Base-by-base conservation (phyloP, 441 rosid species). In the Rhodomyrtus psidioides region DNA sequence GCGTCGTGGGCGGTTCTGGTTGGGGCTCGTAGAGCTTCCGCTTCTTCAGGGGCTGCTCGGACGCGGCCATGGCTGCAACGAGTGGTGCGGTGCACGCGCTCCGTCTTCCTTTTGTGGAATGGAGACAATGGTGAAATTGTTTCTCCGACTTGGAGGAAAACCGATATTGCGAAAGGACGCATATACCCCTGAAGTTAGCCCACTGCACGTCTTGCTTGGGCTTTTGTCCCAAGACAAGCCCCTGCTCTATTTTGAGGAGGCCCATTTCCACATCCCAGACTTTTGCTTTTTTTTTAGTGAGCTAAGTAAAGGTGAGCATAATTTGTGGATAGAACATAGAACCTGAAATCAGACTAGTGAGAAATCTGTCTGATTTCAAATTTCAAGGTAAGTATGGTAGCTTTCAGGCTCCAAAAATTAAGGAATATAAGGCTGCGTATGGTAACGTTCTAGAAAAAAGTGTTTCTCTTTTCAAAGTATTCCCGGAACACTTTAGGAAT, bases 21-120 rank as follows among this genome's bases (percentile, higher is more conserved):
- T 28, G 84, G 39, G 84, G 84, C 87, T 89, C 91, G 90, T 85
- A 88, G 55, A 90, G 91, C 89, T 76, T 88, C 57, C 92, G 89
- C 89, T 91, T 91, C 91, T 91, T 91, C 65, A 89, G 89, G 23
- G 92, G 92, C 81, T 91, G 96, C 90, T 93, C 95, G 65, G 94
- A 90, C 85, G 96, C 89, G 86, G 94, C 92, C 98, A 94, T 96
- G 91, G 89, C 86, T 30, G 84, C 60, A 54, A 62, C 57, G 39
- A 58, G 81, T 82, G 55, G 46, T 86, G 81, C 74, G 51, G 56
- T 26, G 24, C 82, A 53, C 88, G 84, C 62, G 82, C 51, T 30
- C 27, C 79, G 79, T 39, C 26, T 70, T 39, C 79, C 49, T 12
- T 70, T 70, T 39, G 79, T 39, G 79, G n/a, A 39, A 70, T 6